Percentiles rank a stretch among this genome's conserved stretches.
phyloP scores from a whole-genome alignment of 805 yeast species.

The Sungouiella blattae region DNA sequence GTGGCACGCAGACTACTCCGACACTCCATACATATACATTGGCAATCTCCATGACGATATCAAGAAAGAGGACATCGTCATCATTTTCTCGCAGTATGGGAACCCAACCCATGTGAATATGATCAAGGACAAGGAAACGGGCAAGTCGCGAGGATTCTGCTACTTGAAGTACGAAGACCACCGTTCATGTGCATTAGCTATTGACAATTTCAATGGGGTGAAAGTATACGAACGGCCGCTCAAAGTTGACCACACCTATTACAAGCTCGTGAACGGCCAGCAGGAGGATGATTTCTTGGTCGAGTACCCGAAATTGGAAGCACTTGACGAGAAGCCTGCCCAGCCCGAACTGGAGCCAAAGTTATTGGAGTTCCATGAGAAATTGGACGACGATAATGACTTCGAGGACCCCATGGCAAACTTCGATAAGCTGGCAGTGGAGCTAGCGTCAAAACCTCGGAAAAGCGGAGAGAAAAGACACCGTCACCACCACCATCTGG shows the following conservation, averaged over 20 bases:
- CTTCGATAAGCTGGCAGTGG: conserved; percentile 5
- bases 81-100: conserved; percentile 86
- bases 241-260: conserved; percentile 71
- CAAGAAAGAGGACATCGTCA: conserved; percentile 71
- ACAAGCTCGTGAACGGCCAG: conserved; percentile 52
- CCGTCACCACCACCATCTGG: background rate
- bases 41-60: conserved; percentile 65
- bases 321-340: background rate
- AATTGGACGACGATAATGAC: background rate
- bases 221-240: conserved; percentile 46
- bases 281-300: conserved; percentile 40
- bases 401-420: conserved; percentile 1
- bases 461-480: too few species aligned
- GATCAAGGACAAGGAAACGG: conserved; percentile 60
- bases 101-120: conserved; percentile 74
- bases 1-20: conserved; percentile 85
- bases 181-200: conserved; percentile 75
- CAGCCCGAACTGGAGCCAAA: conserved; percentile 3
- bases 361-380: conserved; percentile 4
- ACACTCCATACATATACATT: conserved; percentile 74
- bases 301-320: conserved; percentile 21
- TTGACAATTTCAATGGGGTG: conserved; percentile 82
- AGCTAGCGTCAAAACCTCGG: too few species aligned
- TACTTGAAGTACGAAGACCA: conserved; percentile 81
- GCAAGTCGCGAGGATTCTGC: conserved; percentile 71